These are phyloP conservation scores for Trematosphaeria pertusa DNA, from an alignment of 2,329 filamentous ascomycete genomes.

Conservation along the genomic window DNA sequence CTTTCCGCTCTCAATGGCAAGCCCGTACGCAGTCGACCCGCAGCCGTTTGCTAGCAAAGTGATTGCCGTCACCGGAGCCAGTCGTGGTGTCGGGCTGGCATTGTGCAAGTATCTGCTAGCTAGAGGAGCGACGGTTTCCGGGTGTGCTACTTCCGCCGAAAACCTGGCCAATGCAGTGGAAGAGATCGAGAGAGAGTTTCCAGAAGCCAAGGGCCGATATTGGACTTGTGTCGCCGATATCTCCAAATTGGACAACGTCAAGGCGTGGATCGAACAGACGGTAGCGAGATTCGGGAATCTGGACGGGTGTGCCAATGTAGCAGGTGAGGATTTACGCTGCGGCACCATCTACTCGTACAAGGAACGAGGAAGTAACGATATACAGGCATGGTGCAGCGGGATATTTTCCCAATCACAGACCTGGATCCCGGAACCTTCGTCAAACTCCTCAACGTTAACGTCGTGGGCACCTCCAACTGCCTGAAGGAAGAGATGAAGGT, in stretches of 20 bases:
- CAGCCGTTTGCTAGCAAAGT: constrained; percentile 18
- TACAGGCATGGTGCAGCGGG: constrained; percentile 19
- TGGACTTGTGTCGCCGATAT: constrained; percentile 17
- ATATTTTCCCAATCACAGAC: constrained; percentile 20
- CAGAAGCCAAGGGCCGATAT: constrained; percentile 15
- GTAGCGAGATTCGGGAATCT: constrained; percentile 16
- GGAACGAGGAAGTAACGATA: background rate
- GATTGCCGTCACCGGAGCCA: constrained; percentile 20
- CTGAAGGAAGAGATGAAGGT: constrained; percentile 22
- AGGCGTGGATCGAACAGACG: constrained; percentile 17
- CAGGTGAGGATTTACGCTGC: constrained; percentile 8
- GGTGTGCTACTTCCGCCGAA: constrained; percentile 17
- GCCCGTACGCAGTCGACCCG: constrained; percentile 14
- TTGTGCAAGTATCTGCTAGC: constrained; percentile 18
- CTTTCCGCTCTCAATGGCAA: background rate
- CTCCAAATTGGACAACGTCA: constrained; percentile 9
- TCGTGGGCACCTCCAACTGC: constrained; percentile 16
- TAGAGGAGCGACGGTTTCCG: constrained; percentile 16
- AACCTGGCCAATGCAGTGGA: constrained; percentile 15
- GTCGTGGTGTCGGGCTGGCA: constrained; percentile 16
- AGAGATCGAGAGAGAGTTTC: constrained; percentile 15
- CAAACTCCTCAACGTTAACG: constrained; percentile 16
- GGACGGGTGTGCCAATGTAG: constrained; percentile 21
- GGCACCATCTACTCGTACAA: background rate
- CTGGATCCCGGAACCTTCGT: constrained; percentile 16